These are phyloP conservation scores for Penicillium sp. DNA, from an alignment of 2,329 filamentous ascomycete genomes.

Conservation along the genomic window DNA sequence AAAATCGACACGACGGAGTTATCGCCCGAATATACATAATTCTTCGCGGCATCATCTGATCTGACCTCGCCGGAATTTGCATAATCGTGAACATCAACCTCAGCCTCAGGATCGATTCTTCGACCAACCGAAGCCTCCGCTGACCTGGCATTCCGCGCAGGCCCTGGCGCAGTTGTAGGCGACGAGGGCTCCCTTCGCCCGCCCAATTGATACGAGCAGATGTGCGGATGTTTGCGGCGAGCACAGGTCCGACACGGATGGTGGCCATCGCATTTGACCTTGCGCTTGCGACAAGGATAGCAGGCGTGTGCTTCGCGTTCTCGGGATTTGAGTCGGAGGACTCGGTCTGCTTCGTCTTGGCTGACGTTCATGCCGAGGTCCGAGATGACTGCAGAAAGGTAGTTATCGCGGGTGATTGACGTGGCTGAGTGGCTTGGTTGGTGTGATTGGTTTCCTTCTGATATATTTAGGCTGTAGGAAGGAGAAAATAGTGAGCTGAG, in stretches of 20 bases:
- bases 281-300: conserved; percentile 41
- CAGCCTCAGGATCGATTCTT: not conserved
- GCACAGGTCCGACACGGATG: conserved; percentile 35
- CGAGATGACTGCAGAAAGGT: conserved; percentile 5
- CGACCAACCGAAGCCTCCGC: not conserved
- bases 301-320: conserved; percentile 37
- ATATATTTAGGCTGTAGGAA: no score
- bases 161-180: not conserved
- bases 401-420: no score
- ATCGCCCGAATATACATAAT: conserved; percentile 35
- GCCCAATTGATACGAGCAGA: conserved; percentile 30
- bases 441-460: not conserved
- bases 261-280: conserved; percentile 39
- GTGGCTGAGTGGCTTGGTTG: no score
- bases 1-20: conserved; percentile 38
- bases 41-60: conserved; percentile 12
- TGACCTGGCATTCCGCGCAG: not conserved
- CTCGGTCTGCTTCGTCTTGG: conserved; percentile 34
- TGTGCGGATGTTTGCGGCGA: conserved; percentile 32
- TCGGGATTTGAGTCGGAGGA: conserved; percentile 32
- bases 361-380: conserved; percentile 24
- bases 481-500: no score
- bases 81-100: not conserved
- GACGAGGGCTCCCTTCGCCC: not conserved
- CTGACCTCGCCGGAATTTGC: not conserved